Base-by-base conservation (phyloP, 139 green algal species). In the Diplosphaera chodatii region DNA sequence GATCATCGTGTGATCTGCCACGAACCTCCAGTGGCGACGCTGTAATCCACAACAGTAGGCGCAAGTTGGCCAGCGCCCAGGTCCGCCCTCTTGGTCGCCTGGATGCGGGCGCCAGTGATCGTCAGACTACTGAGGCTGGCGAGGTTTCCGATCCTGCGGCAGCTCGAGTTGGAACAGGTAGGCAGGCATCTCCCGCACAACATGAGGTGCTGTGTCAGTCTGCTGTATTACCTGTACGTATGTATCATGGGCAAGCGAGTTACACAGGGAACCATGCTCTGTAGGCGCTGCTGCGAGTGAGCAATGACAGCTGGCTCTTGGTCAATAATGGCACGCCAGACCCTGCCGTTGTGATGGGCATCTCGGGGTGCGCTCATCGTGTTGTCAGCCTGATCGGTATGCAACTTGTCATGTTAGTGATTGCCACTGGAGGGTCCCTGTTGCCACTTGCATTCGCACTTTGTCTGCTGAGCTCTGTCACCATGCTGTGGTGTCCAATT, bases 311-410 rank as follows among this genome's bases (percentile, higher is more conserved):
- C 75, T 98, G 93, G 92, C 85, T 89, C 21, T 25, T 98, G 0
- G 13, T 98, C 0, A 97, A 97, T 65, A 86, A 95, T 67, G 93
- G 92, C 1, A 79, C 83, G 0, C 70, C 85, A 21, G n/a, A 80
- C 0, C 84, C 88, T 0, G 76, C 87, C 30, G 83, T 96, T 21
- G 91, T 97, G 10, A 79, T 97, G 78, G 92, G 92, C n/a, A 93
- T 97, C 25, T 97, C 92, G 16, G 92, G 92, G 90, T 97, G 74
- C n/a, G n/a, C n/a, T n/a, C n/a, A n/a, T n/a, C n/a, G n/a, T n/a
- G n/a, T n/a, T n/a, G n/a, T n/a, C n/a, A 48, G 82, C n/a, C 4
- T n/a, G 25, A 8, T 48, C 37, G 13, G 37, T 48, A 48, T 48
- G 37, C 37, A 8, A 13, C 37, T 48, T 13, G 37, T 32, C 33